Percentiles rank a stretch among this genome's conserved stretches.
phyloP scores from a whole-genome alignment of 202 grass and related monocot genomes.

The Sporobolus alterniflorus region DNA sequence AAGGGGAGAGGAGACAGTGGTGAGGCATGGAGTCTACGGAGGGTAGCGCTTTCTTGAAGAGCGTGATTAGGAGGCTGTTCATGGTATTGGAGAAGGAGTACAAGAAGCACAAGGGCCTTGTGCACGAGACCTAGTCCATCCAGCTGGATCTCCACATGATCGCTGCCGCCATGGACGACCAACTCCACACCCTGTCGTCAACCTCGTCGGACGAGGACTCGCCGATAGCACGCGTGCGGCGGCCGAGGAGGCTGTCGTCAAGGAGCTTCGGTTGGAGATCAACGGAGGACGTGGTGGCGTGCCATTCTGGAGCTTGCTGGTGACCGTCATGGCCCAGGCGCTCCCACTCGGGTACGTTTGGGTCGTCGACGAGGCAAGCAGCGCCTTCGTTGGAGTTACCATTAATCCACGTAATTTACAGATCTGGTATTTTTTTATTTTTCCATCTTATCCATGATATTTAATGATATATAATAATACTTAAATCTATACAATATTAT shows the following conservation, averaged over 20 bases:
- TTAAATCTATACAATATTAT: too few species aligned
- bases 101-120: conserved; percentile 29
- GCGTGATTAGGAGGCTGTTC: conserved; percentile 39
- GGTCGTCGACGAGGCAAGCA: conserved; percentile 60
- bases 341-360: conserved; percentile 86
- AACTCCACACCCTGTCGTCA: neutral
- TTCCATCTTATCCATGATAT: too few species aligned
- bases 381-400: conserved; percentile 63
- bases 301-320: conserved; percentile 78
- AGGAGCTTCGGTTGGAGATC: conserved; percentile 55
- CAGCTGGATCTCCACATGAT: conserved; percentile 42
- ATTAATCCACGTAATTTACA: too few species aligned
- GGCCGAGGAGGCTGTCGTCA: conserved; percentile 45
- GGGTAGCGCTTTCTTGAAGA: conserved; percentile 18
- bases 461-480: too few species aligned
- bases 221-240: neutral
- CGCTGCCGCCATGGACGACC: conserved; percentile 41
- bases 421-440: too few species aligned
- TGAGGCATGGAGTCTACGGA: conserved; percentile 30
- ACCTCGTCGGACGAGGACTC: conserved; percentile 56
- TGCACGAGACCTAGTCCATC: conserved; percentile 11
- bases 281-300: conserved; percentile 59
- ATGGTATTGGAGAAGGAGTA: conserved; percentile 38
- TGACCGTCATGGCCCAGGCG: conserved; percentile 90
- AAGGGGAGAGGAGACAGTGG: too few species aligned